Evolutionary conservation across 805 yeast genomes (phyloP), one percentile per base, ranked within the genome.

Genomic region (Candida broadrunensis): DNA sequence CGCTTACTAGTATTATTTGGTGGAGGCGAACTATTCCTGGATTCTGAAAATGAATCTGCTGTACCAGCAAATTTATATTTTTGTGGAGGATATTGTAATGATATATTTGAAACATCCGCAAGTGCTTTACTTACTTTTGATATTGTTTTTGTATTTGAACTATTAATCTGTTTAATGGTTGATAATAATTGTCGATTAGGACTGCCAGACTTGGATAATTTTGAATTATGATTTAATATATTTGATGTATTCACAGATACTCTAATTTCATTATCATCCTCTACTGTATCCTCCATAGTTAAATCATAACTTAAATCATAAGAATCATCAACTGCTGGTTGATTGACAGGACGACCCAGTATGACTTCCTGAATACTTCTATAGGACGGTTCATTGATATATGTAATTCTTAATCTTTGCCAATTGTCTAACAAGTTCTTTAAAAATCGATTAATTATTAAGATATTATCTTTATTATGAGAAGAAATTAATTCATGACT

Each of bases 351-450:
- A 6, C 45, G 43, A 9, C 52, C 59, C 14, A 38, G 17, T 48
- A 42, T 33, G 26, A 47, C 33, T 56, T 65, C 37, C 46, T 38
- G 52, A 15, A 54, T 38, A 3, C 47, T 38, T 18, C 14, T 37
- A 34, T 29, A 29, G 7, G 9, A n/a, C 3, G 32, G 7, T 8
- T 29, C 32, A 29, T 36, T 39, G 11, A 30, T 17, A 19, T 40
- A 55, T 18, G 11, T 35, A 47, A 29, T 35, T 13, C 39, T 46
- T 11, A 77, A 57, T 4, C 49, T 46, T 2, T 52, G 56, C 81
- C 85, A 84, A 48, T 68, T 55, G 25, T 69, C 77, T 30, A 83
- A 50, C 5, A 83, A 48, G 44, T 77, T 80, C 40, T 71, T 73
- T 16, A 81, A 60, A 42, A 75, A 78, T 36, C 86, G 63, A 18